phyloP scores from a whole-genome alignment of 148 eudicot genomes.

The Cornus florida region DNA sequence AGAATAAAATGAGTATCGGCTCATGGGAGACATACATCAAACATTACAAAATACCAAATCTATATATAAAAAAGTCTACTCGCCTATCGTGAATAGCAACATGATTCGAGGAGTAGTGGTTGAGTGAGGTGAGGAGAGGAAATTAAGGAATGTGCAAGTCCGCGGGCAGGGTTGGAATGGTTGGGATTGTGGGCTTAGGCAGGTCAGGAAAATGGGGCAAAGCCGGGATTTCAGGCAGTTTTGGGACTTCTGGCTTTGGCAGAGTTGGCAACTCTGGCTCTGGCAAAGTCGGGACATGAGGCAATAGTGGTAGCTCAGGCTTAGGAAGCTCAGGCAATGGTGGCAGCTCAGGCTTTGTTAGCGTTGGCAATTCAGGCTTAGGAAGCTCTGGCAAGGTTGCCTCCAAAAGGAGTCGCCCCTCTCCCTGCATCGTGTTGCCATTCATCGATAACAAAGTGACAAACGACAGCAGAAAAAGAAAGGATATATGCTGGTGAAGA shows the following conservation, averaged over 20 bases:
- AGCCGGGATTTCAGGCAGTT: slow-evolving; percentile 3
- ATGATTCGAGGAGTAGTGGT: too few relatives aligned
- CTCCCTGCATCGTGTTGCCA: slow-evolving; percentile 4
- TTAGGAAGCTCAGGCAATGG: neutral
- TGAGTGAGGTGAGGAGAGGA: too few relatives aligned
- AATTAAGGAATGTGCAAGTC: neutral
- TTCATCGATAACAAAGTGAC: slow-evolving; percentile 14
- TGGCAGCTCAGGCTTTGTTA: slow-evolving; percentile 3
- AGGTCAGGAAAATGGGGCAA: slow-evolving; percentile 14
- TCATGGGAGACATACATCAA: neutral
- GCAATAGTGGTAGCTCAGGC: neutral
- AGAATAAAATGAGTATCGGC: neutral
- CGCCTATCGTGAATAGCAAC: too few relatives aligned
- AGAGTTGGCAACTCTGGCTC: neutral
- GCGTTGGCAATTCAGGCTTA: neutral
- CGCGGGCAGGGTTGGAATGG: slow-evolving; percentile 1
- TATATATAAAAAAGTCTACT: too few relatives aligned
- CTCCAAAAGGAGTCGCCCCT: slow-evolving; percentile 22
- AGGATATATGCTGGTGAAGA: neutral
- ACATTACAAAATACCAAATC: neutral
- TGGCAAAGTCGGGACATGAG: neutral
- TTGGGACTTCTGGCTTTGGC: slow-evolving; percentile 17
- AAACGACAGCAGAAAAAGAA: neutral
- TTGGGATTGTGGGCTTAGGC: neutral
- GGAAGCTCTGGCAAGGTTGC: slow-evolving; percentile 17